These are phyloP conservation scores for Tagetes patula DNA, from an alignment of 129 eudicot genomes.

Conservation along the genomic window DNA sequence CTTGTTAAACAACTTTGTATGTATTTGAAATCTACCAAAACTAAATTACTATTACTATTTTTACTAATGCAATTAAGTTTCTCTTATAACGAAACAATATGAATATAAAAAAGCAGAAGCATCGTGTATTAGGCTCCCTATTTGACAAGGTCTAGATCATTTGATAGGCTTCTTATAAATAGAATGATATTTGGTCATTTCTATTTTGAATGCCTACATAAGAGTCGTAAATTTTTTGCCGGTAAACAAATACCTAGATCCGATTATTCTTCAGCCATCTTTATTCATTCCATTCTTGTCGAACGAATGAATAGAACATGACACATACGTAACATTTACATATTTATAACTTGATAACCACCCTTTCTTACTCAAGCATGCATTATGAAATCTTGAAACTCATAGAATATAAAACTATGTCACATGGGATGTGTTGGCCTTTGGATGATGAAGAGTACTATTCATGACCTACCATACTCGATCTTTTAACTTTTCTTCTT, in stretches of 20 bases:
- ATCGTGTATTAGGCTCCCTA: too few species aligned
- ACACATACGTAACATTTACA: not conserved
- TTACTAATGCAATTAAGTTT: not conserved
- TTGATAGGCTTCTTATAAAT: too few species aligned
- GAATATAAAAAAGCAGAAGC: too few species aligned
- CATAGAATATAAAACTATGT: not conserved
- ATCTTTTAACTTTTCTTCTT: constrained; percentile 17
- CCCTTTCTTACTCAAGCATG: constrained; percentile 3
- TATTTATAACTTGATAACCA: not conserved
- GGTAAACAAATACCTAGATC: too few species aligned
- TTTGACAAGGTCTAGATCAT: too few species aligned
- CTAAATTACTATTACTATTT: not conserved
- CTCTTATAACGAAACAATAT: not conserved
- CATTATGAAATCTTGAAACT: not conserved
- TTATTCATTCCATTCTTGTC: too few species aligned
- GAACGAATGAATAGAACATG: not conserved
- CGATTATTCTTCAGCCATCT: too few species aligned
- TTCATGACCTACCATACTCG: constrained; percentile 27
- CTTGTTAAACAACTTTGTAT: not conserved
- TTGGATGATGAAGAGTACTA: constrained; percentile 25
- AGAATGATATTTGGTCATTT: too few species aligned
- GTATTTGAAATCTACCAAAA: not conserved
- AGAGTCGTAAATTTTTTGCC: too few species aligned
- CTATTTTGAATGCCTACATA: too few species aligned
- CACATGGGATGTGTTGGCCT: constrained; percentile 34